A percentile compares a stretch with the other conserved stretches of the same genome.
phyloP scores from a whole-genome alignment of 2,329 filamentous ascomycete species.

The Fusarium sp. region DNA sequence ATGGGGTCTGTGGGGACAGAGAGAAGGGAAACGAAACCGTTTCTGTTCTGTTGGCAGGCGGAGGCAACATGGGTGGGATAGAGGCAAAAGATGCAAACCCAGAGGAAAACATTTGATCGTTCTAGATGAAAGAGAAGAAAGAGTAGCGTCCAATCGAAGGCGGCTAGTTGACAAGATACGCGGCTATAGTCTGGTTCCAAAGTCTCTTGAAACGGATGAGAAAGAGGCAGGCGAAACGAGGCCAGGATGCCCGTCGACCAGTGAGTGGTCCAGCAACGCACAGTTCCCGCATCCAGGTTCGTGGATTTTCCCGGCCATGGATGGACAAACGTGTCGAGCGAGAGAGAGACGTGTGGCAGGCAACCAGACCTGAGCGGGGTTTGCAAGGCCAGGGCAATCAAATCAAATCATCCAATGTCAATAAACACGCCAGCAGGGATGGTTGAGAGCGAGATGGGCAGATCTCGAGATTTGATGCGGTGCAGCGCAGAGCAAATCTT shows the following conservation, averaged over 20 bases:
- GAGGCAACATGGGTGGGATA: conserved; percentile 6
- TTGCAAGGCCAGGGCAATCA: conserved; percentile 30
- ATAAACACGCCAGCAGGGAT: conserved; percentile 34
- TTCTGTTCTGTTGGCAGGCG: conserved; percentile 18
- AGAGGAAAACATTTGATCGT: not conserved
- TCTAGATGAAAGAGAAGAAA: not conserved
- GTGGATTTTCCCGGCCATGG: conserved; percentile 31
- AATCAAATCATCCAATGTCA: conserved; percentile 31
- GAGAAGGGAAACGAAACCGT: conserved; percentile 20
- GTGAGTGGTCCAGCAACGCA: conserved; percentile 7
- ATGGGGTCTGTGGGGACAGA: conserved; percentile 30
- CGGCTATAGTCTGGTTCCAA: not conserved
- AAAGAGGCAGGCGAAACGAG: not conserved
- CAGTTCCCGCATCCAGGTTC: conserved; percentile 40
- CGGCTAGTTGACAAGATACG: not conserved
- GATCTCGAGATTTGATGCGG: conserved; percentile 36
- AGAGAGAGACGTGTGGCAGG: conserved; percentile 6
- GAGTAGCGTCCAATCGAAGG: not conserved
- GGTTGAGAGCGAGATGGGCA: conserved; percentile 34
- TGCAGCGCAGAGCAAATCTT: conserved; percentile 22
- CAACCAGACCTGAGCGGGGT: conserved; percentile 15
- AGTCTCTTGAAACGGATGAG: not conserved
- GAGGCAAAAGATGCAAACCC: not conserved
- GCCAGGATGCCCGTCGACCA: conserved; percentile 1
- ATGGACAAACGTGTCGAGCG: conserved; percentile 14